Base-by-base conservation (phyloP, 2,329 filamentous ascomycete species). In the Harringtonia aguacate region DNA sequence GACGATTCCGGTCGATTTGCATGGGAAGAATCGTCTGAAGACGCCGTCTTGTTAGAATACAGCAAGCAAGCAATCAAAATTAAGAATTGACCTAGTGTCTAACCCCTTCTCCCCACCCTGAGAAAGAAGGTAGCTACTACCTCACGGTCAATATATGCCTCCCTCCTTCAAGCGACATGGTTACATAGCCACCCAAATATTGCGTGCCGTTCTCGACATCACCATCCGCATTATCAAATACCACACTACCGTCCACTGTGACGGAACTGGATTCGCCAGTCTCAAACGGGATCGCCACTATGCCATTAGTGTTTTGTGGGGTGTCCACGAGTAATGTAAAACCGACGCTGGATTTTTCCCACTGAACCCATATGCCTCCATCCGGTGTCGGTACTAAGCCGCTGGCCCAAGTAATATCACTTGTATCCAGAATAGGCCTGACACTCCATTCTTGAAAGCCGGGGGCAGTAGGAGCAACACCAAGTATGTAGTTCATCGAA, bases 401-500 rank as follows among this genome's bases (percentile, higher is more conserved):
- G 34, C 58, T 58, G 0, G 69, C 68, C 67, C 68, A 72, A 2
- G 49, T 55, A 15, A 71, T 43, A 30, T 55, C 58, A 2, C 58
- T 59, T 1, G 55, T 55, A 4, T 56, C 55, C 7, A 57, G 50
- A 2, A 59, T 42, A 0, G 69, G 70, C 38, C 55, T 59, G 2
- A 73, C 54, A 3, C 45, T 53, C 61, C 65, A 73, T 2, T 55
- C 54, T 14, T 46, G 41, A 47, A 72, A 74, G 1, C 69, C 71
- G 0, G 67, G 65, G 4, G 55, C 57, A 7, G 59, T 56, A 1
- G 70, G 70, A 38, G 50, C 60, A 4, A 74, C 63, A 2, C 71
- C 70, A 0, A 74, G 58, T 2, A 74, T 60, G 34, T 68, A 65
- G 36, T 63, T 66, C 7, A 56, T 67, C 47, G 72, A 49, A 8